Evolutionary conservation across 2,329 filamentous ascomycete genomes (phyloP), one percentile per base, ranked within the genome.

Genomic region (Diatrype stigma): DNA sequence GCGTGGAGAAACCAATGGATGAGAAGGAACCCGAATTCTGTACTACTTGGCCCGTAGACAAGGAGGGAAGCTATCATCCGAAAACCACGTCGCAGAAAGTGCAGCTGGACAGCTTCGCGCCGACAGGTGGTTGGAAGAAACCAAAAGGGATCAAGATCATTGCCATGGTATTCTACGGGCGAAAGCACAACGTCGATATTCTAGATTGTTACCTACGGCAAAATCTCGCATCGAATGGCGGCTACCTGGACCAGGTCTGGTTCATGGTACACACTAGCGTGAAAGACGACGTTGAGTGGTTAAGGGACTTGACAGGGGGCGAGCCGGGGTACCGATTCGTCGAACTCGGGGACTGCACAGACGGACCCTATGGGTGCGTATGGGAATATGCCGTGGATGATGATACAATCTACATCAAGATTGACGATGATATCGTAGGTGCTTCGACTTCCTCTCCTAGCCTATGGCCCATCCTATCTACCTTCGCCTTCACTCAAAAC

Each of bases 341-440:
- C n/a, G 51, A 59, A 10, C 51, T 63, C 17, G 67, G 71, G 52
- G 57, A 66, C 10, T 64, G 72, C 21, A 58, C 68, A 17, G 66
- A 67, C 45, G 54, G 59, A 3, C 63, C 60, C 6, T 62, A 60
- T n/a, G 70, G 70, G n/a, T 74, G 65, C 37, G 64, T 66, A 40
- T 67, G 65, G 65, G 58, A 65, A 45, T 57, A 58, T 3, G 61
- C 64, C 2, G 61, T 64, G 7, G 63, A 67, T 21, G 59, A 66
- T 35, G 57, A 65, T 23, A 67, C 66, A n/a, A 71, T 74, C 14
- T 76, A 76, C 45, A 63, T 76, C 47, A 68, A 66, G 50, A 68
- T 77, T 28, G 71, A 78, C 57, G 73, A 77, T 50, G 73, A 78
- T 52, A 72, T 65, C 54, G 71, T 73, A 57, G 63, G 70, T 60